Evolutionary conservation across 2,329 filamentous ascomycete genomes (phyloP), one percentile per base, ranked within the genome.

Genomic region (Arachnomyces sp.): DNA sequence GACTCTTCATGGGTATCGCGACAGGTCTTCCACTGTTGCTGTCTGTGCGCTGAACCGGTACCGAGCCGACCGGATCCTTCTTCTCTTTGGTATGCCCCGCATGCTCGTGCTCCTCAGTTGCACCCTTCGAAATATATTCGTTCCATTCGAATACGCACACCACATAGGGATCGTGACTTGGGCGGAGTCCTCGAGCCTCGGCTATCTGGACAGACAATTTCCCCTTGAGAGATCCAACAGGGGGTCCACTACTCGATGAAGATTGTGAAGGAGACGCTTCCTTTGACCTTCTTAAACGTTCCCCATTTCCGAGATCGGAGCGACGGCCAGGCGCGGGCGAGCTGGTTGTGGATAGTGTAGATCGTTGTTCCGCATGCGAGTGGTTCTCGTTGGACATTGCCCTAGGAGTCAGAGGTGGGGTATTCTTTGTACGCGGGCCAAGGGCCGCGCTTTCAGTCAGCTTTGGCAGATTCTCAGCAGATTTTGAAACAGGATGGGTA

Each of bases 61-160:
- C 71, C 18, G 76, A 73, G 28, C 75, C 73, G 40, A 68, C 58
- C 9, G 51, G 34, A 53, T 69, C 52, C 67, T 73, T 49, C 73
- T 76, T 55, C 65, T 65, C 55, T 61, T 72, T 67, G 48, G 43
- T 72, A 56, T 81, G 77, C 33, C 80, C 77, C 28, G 77, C 73
- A 33, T 83, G 81, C 25, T 73, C 70, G 16, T 73, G 65, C 40
- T 74, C 75, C 43, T 78, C 73, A n/a, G 40, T 68, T 70, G 89
- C 85, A 2, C 87, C 87, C 41, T 85, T 82, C 1, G 92, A 96
- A 41, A 98, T 94, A 53, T 94, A 82, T 62, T 98, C 92, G 57
- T 90, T 94, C 60, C 87, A 84, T 61, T 98, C 92, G 57, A 96
- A 98, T 17, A 95, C 89, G 43, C 85, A 94, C 8, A 98, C 88